Conservation (phyloP, 2,329 filamentous ascomycete species). For the Neophaeococcomyces aloes region DNA sequence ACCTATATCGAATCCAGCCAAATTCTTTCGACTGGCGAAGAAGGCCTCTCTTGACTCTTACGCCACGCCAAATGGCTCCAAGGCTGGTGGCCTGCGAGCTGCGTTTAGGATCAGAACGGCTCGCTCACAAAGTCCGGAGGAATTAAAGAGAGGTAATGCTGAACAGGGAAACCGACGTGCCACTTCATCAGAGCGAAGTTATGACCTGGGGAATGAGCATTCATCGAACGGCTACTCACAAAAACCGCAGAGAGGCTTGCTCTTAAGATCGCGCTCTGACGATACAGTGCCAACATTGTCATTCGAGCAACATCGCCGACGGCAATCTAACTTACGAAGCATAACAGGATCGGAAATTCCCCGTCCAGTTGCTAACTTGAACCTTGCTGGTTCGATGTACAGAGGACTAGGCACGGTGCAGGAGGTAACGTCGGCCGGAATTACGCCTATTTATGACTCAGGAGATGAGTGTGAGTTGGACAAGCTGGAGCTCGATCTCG, state of each 20-base stretch:
- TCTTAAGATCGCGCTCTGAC: conserved; percentile 1
- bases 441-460: conserved; percentile 20
- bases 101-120: conserved; percentile 6
- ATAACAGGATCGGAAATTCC: conserved; percentile 22
- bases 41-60: too few relatives aligned
- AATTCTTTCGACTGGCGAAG: too few relatives aligned
- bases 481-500: conserved; percentile 23
- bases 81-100: conserved; percentile 3
- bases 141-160: not conserved
- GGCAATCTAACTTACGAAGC: conserved; percentile 24
- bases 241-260: not conserved
- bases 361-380: not conserved
- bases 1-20: too few relatives aligned
- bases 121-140: conserved; percentile 6
- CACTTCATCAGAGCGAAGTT: not conserved
- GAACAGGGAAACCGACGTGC: not conserved
- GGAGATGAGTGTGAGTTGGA: conserved; percentile 19
- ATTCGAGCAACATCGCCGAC: conserved; percentile 30
- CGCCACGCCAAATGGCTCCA: not conserved
- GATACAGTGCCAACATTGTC: conserved; percentile 18
- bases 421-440: conserved; percentile 16
- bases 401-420: conserved; percentile 19
- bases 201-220: not conserved
- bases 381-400: conserved; percentile 11
- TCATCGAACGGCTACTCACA: not conserved